Evolutionary conservation across 2,329 filamentous ascomycete genomes (phyloP).

Genomic region (Neofusicoccum sp.): DNA sequence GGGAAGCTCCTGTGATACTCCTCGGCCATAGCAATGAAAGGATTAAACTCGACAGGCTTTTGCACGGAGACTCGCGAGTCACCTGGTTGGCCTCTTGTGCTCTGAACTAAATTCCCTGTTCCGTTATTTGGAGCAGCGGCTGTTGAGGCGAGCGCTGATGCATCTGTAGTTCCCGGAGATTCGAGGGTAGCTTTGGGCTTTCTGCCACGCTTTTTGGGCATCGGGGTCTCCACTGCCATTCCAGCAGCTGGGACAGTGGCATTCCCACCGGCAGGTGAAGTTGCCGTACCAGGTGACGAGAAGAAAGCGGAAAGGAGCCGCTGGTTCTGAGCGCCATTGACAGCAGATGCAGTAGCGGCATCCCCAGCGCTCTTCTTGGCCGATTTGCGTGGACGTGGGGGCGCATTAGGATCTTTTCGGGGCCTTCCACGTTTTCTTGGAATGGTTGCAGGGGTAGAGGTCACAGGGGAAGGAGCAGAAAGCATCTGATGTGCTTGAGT

Average conservation of each 20-base stretch:
- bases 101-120: not conserved
- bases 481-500: too few relatives aligned
- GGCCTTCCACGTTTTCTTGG: slow-evolving; percentile 21
- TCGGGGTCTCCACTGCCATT: not conserved
- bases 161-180: not conserved
- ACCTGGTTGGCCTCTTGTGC: not conserved
- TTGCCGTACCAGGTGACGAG: not conserved
- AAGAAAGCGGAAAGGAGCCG: not conserved
- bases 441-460: not conserved
- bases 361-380: slow-evolving; percentile 2
- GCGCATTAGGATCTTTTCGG: slow-evolving; percentile 8
- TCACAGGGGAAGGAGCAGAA: not conserved
- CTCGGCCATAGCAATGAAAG: not conserved
- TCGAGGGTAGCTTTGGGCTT: not conserved
- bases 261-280: not conserved
- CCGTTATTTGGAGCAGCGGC: too few relatives aligned
- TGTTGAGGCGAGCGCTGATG: too few relatives aligned
- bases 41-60: not conserved
- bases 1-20: slow-evolving; percentile 2
- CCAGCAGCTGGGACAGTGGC: not conserved
- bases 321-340: not conserved
- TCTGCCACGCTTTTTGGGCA: not conserved
- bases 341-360: not conserved
- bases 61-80: not conserved
- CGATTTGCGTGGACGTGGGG: slow-evolving; percentile 3